phyloP scores from a whole-genome alignment of 2,329 filamentous ascomycete genomes.

The Penicillium palitans region DNA sequence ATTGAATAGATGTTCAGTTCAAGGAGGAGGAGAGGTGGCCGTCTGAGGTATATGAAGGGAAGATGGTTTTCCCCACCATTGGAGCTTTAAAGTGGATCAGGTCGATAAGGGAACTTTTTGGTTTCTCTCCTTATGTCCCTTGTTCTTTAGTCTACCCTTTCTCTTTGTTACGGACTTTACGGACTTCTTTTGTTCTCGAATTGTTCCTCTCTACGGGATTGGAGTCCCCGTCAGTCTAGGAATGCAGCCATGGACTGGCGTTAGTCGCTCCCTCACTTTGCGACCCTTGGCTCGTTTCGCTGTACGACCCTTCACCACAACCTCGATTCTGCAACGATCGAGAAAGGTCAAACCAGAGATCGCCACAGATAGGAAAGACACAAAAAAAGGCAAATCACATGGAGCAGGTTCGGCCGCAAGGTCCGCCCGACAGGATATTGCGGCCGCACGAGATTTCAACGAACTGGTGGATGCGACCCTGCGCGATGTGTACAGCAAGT shows the following conservation, averaged over 20 bases:
- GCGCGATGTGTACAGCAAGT: slow-evolving; percentile 24
- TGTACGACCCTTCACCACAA: slow-evolving; percentile 35
- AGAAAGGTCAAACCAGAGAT: slow-evolving; percentile 10
- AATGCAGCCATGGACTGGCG: slow-evolving; percentile 45
- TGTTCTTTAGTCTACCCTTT: background rate
- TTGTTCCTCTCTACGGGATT: slow-evolving; percentile 1
- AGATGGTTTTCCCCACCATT: slow-evolving; percentile 32
- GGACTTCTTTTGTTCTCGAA: background rate
- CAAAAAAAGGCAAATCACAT: slow-evolving; percentile 9
- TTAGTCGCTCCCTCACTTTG: slow-evolving; percentile 43
- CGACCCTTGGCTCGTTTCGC: slow-evolving; percentile 32
- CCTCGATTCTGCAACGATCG: slow-evolving; percentile 28
- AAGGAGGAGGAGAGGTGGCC: slow-evolving; percentile 17
- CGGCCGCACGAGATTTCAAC: slow-evolving; percentile 29
- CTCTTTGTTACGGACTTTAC: background rate
- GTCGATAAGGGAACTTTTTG: slow-evolving; percentile 23
- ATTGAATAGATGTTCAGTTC: background rate
- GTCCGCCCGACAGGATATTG: slow-evolving; percentile 15
- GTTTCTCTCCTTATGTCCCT: slow-evolving; percentile 1
- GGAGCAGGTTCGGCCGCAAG: background rate
- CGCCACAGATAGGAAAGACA: slow-evolving; percentile 12
- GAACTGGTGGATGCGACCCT: slow-evolving; percentile 30
- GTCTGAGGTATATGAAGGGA: slow-evolving; percentile 30
- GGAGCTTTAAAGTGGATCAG: slow-evolving; percentile 28
- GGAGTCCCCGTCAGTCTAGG: slow-evolving; percentile 17